These are phyloP conservation scores for Ceratobasidium sp. DNA, from an alignment of 1,284 basidiomycete genomes.

Conservation along the genomic window DNA sequence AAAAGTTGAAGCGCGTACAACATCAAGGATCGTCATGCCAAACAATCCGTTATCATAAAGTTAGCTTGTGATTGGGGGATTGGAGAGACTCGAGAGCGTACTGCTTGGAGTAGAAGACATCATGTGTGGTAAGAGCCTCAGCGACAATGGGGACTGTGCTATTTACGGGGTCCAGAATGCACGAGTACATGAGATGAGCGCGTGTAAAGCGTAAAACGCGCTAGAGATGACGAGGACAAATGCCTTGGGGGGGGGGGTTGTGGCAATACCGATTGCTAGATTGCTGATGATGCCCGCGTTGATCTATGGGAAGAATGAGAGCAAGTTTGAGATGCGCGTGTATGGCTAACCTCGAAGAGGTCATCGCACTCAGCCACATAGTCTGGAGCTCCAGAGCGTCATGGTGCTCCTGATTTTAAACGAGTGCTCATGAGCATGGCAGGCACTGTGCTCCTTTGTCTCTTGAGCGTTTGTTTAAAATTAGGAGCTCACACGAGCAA, in stretches of 20 bases:
- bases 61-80: constrained; percentile 19
- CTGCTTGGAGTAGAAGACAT: constrained; percentile 92
- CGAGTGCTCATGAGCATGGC: too few relatives aligned
- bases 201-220: constrained; percentile 1
- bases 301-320: constrained; percentile 68
- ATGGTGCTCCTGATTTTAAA: too few relatives aligned
- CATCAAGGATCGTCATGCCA: constrained; percentile 98
- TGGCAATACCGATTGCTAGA: constrained; percentile 90
- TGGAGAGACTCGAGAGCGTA: constrained; percentile 54
- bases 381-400: too few relatives aligned
- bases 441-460: too few relatives aligned
- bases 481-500: too few relatives aligned
- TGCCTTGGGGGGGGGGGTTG: constrained; percentile 90
- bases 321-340: constrained; percentile 5
- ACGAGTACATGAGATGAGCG: not conserved
- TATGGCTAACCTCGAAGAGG: constrained; percentile 82
- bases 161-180: constrained; percentile 70
- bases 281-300: constrained; percentile 98
- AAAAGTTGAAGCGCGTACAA: constrained; percentile 97
- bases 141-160: constrained; percentile 94
- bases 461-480: too few relatives aligned
- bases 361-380: constrained; percentile 66
- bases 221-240: constrained; percentile 94
- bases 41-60: constrained; percentile 73
- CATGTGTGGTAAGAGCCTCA: constrained; percentile 93